Evolutionary conservation across 2,329 filamentous ascomycete genomes (phyloP).

Genomic region (Ophiostoma novo-ulmi): DNA sequence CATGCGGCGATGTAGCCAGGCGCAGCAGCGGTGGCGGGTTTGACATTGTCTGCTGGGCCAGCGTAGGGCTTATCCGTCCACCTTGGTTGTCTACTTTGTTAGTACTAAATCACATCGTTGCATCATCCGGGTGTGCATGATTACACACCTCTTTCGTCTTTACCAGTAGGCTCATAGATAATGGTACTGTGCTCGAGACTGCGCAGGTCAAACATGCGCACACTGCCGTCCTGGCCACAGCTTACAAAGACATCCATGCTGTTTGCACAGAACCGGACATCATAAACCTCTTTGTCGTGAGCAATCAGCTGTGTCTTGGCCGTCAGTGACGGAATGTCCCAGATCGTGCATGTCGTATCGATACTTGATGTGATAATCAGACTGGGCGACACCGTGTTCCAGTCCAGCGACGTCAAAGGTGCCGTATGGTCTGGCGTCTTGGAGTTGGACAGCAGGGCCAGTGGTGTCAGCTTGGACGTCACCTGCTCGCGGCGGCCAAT

Average conservation of each 20-base stretch:
- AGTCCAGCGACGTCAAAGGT: slow-evolving; percentile 91
- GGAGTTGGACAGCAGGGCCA: slow-evolving; percentile 91
- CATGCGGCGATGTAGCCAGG: slow-evolving; percentile 86
- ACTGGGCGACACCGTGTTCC: slow-evolving; percentile 95
- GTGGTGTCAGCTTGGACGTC: slow-evolving; percentile 77
- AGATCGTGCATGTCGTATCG: slow-evolving; percentile 98
- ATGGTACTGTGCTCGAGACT: slow-evolving; percentile 98
- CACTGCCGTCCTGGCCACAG: slow-evolving; percentile 94
- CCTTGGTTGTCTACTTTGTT: slow-evolving; percentile 47
- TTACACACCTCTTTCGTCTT: slow-evolving; percentile 63
- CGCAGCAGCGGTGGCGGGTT: slow-evolving; percentile 73
- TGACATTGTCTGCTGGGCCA: slow-evolving; percentile 70
- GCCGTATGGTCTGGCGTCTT: slow-evolving; percentile 98
- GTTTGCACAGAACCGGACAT: slow-evolving; percentile 95
- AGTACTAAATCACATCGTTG: neutral
- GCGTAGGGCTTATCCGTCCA: slow-evolving; percentile 65
- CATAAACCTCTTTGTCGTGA: slow-evolving; percentile 98
- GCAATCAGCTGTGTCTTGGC: slow-evolving; percentile 98
- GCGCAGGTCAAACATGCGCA: slow-evolving; percentile 96
- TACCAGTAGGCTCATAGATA: slow-evolving; percentile 94
- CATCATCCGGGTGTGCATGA: no score
- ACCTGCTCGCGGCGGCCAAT: slow-evolving; percentile 45
- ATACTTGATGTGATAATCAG: slow-evolving; percentile 98
- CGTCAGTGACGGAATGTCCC: slow-evolving; percentile 96
- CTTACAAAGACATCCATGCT: slow-evolving; percentile 98